These are phyloP conservation scores for Ustilago sp. DNA, from an alignment of 1,284 basidiomycete genomes.

Conservation along the genomic window DNA sequence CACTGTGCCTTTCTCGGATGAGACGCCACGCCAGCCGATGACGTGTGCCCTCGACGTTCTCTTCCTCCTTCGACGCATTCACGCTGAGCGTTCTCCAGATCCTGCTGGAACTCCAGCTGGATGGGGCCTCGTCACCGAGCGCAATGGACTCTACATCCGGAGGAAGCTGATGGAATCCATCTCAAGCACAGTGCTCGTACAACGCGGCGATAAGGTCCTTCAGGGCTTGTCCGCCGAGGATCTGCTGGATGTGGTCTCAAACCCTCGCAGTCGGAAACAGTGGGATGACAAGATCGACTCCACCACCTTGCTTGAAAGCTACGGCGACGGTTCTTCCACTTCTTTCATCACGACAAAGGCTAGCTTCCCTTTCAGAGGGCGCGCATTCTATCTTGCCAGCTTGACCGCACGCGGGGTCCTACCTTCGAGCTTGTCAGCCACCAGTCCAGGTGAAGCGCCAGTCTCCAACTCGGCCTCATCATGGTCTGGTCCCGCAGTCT, in stretches of 20 bases:
- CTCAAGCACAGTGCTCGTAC: constrained; percentile 84
- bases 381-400: constrained; percentile 85
- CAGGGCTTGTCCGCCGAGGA: constrained; percentile 96
- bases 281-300: constrained; percentile 89
- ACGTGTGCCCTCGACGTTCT: constrained; percentile 65
- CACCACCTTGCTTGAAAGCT: constrained; percentile 79
- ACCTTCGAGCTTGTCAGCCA: constrained; percentile 28
- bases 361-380: constrained; percentile 89
- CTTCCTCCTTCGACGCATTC: constrained; percentile 61
- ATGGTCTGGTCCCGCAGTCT: constrained; percentile 70
- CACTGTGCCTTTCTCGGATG: constrained; percentile 55
- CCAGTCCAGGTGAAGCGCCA: constrained; percentile 28
- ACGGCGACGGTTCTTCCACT: constrained; percentile 79
- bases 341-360: constrained; percentile 73
- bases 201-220: constrained; percentile 90
- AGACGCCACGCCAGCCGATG: constrained; percentile 61
- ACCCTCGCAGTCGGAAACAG: constrained; percentile 76
- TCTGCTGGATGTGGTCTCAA: constrained; percentile 77
- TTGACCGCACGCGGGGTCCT: constrained; percentile 75
- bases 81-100: constrained; percentile 70
- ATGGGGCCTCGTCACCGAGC: constrained; percentile 85
- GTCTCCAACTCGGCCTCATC: constrained; percentile 70
- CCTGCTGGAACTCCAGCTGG: constrained; percentile 74
- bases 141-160: constrained; percentile 80
- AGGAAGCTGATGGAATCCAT: constrained; percentile 81